These are phyloP conservation scores for Huntiella omanensis DNA, from an alignment of 2,329 filamentous ascomycete genomes.

Conservation along the genomic window DNA sequence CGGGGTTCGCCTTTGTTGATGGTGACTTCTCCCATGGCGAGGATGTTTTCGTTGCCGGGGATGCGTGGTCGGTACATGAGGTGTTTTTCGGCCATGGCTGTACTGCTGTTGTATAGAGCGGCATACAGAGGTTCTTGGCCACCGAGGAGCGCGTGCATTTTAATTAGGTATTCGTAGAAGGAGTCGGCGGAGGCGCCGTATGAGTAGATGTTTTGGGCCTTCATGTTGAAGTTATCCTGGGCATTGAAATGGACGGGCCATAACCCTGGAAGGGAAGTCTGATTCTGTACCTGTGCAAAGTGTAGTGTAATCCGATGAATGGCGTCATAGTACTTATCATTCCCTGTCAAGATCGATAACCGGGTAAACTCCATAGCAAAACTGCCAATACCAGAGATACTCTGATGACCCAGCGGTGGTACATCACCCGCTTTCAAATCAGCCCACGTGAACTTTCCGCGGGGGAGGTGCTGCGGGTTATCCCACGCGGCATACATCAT, in stretches of 20 bases:
- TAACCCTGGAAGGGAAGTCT: constrained; percentile 39
- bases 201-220: constrained; percentile 29
- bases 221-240: constrained; percentile 29
- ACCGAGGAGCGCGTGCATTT: constrained; percentile 47
- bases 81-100: constrained; percentile 38
- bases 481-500: constrained; percentile 49
- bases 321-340: constrained; percentile 48
- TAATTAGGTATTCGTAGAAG: constrained; percentile 45
- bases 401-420: constrained; percentile 17
- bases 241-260: constrained; percentile 39
- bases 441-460: constrained; percentile 27
- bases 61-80: constrained; percentile 52
- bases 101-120: constrained; percentile 24
- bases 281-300: constrained; percentile 33
- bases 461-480: constrained; percentile 48
- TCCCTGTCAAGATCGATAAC: constrained; percentile 42
- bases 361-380: constrained; percentile 44
- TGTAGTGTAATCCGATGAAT: constrained; percentile 36
- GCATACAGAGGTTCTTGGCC: constrained; percentile 27
- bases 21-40: constrained; percentile 37
- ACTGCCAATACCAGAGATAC: constrained; percentile 29
- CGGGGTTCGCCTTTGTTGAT: constrained; percentile 12
- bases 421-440: constrained; percentile 20
- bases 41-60: constrained; percentile 35
- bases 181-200: constrained; percentile 39